Base-by-base conservation (phyloP, 2,329 filamentous ascomycete species). In the Fusarium piperis region DNA sequence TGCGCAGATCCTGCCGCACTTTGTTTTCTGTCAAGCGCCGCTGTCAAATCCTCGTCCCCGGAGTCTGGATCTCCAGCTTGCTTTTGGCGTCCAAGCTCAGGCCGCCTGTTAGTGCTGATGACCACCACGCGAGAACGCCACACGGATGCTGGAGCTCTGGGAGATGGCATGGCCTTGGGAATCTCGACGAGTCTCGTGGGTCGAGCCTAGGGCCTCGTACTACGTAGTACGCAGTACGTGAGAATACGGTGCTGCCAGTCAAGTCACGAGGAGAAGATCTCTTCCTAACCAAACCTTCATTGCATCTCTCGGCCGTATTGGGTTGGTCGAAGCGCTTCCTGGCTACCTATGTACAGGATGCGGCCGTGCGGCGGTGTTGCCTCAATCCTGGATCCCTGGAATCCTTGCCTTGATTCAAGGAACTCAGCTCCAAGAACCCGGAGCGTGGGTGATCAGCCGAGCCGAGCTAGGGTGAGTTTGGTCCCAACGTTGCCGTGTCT, bases 371-470 rank as follows among this genome's bases (percentile, higher is more conserved):
- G 58, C 66, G 44, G 52, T 60, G 53, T 46, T 65, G 46, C 20
- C 59, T 64, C 62, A 36, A 63, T 62, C 70, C 61, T 30, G 41
- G 44, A 62, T 59, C 57, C 57, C 28, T 59, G 57, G 44, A 38
- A 51, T 38, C 35, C 12, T 48, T 20, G 33, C 35, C 12, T 48
- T 20, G 33, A 59, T 30, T 52, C 44, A 53, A 59, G 57, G 62
- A 57, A 36, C 39, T 41, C 26, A 59, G 62, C 67, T 64, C 74
- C 74, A 76, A 38, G 62, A 35, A 70, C 71, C 74, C 67, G 74
- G 74, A 73, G 58, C 51, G 58, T 76, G 73, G 74, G 59, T 67
- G 71, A 67, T 66, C 52, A 59, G 62, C 36, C 48, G 59, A 66
- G 64, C 62, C 60, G 67, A 60, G 38, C 67, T 59, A 59, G 20